Conservation (phyloP, 257 asterid species). For the Solanum megistacrolobum region DNA sequence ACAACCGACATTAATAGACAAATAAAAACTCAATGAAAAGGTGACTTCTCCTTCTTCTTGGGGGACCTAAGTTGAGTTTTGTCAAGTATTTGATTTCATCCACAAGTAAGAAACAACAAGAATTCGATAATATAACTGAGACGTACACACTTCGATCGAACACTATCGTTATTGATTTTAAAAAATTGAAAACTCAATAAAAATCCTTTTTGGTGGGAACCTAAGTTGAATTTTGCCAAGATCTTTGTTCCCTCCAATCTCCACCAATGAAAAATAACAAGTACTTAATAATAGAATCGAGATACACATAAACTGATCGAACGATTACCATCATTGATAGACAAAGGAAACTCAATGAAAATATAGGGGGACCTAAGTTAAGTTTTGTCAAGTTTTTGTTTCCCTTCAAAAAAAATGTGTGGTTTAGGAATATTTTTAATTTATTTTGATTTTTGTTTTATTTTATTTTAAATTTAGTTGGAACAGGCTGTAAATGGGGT, state of each 20-base stretch:
- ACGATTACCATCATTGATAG: neutral
- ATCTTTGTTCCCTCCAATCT: neutral
- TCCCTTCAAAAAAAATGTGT: neutral
- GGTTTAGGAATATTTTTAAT: neutral
- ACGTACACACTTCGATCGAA: neutral
- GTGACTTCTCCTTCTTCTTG: neutral
- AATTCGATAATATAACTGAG: neutral
- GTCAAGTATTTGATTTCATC: neutral
- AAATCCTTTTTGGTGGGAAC: neutral
- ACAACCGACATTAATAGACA: neutral
- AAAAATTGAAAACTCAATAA: neutral
- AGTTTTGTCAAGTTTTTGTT: neutral
- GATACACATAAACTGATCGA: neutral
- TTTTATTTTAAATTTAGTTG: neutral
- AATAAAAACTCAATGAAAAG: neutral
- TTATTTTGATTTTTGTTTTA: neutral
- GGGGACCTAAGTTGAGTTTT: neutral
- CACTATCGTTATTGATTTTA: accelerated
- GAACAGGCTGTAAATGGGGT: slow-evolving; percentile 30
- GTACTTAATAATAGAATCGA: neutral
- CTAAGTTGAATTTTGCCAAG: neutral
- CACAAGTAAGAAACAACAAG: neutral
- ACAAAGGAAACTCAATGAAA: neutral
- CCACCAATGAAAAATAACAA: neutral
- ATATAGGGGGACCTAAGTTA: neutral